Percentiles rank a stretch among this genome's conserved stretches.
These are phyloP conservation scores for Annulohypoxylon moriforme DNA, from an alignment of 495 filamentous ascomycete genomes.

Conservation along the genomic window DNA sequence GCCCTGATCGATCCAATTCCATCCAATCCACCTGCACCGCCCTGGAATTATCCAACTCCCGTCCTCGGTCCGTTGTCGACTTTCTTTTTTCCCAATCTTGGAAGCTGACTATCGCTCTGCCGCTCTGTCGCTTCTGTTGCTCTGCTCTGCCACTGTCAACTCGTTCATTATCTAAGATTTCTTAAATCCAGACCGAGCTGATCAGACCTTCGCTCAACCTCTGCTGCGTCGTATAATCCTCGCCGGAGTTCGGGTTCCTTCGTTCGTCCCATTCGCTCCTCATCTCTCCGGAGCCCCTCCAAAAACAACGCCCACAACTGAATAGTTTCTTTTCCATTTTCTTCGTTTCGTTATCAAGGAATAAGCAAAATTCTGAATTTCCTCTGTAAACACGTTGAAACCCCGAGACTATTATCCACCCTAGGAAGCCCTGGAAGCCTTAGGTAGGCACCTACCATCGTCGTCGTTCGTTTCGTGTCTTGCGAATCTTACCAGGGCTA, in stretches of 20 bases:
- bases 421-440: neutral
- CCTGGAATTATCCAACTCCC: conserved; percentile 23
- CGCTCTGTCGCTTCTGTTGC: conserved; percentile 2
- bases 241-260: conserved; percentile 25
- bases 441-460: neutral
- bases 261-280: conserved; percentile 23
- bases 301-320: conserved; percentile 13
- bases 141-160: neutral
- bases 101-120: neutral
- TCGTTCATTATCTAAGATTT: conserved; percentile 19
- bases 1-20: neutral
- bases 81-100: conserved; percentile 12
- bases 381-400: neutral
- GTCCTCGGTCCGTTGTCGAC: conserved; percentile 26
- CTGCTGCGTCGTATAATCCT: conserved; percentile 21
- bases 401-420: neutral
- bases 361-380: neutral
- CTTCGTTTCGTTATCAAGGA: neutral
- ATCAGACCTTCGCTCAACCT: conserved; percentile 4
- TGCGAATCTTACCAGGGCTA: conserved; percentile 19
- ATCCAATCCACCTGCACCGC: neutral
- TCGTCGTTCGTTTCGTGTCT: neutral
- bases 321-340: conserved; percentile 9
- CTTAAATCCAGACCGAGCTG: neutral
- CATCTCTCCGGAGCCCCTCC: conserved; percentile 1